Base-by-base conservation (phyloP, 495 filamentous ascomycete species). In the Aspergillus steynii region DNA sequence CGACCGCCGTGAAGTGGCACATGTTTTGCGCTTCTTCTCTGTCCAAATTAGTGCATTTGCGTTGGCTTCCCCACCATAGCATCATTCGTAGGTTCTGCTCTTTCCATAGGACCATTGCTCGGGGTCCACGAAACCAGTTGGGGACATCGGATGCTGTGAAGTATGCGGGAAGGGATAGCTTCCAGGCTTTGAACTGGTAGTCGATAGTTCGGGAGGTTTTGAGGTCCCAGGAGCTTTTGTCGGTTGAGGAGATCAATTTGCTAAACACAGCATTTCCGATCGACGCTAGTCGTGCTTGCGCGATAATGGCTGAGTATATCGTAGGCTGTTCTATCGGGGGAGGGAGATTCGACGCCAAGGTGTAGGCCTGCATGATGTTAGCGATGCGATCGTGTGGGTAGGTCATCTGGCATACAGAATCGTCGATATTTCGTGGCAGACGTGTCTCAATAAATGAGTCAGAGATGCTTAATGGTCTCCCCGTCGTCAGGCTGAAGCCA, bases 31-130 rank as follows among this genome's bases (percentile, higher is more conserved):
- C 67, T 53, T 69, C 67, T 49, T 63, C 51, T 27, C 31, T 37
- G 29, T 69, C 67, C 0, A 46, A 49, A n/a, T 15, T 59, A 42
- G 20, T 20, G 20, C 61, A 69, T 3, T 63, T 4, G 7, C 61
- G 65, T 26, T 71, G 66, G 47, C 60, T 71, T 25, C 65, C 66
- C 59, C 68, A 66, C 66, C 69, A 71, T 0, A 68, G 59, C 59
- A 71, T 27, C 48, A 69, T 69, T 15, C 69, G 69, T 4, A 68
- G 27, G 31, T 71, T 71, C 27, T 71, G 64, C 32, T 71, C 66
- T 59, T 71, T 71, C 66, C 66, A 69, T 6, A 50, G 0, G 15
- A 71, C 54, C 0, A 71, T 45, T 7, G 64, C 56, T 1, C 69
- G 60, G 9, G 69, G 69, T 1, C 62, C 69, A 0, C 56, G 61